Evolutionary conservation across 129 eudicot genomes (phyloP), one percentile per base, ranked within the genome.

Genomic region (Mikania micrantha): DNA sequence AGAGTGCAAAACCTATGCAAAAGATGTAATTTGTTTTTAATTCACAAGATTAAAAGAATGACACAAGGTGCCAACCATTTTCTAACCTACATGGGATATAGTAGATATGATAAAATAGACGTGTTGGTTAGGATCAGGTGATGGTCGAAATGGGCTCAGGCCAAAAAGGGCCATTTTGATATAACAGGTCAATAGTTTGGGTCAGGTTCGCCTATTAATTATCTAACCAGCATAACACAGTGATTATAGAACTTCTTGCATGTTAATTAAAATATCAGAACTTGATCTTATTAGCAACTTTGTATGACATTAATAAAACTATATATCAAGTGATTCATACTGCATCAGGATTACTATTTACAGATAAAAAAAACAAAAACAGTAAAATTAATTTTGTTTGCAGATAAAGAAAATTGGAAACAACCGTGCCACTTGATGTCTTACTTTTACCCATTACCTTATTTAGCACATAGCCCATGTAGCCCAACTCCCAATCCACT

Each of bases 1-100:
- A 69, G 95, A 93, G 82, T 93, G 98, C 77, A 93, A 80, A 72
- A 93, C 85, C 98, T 93, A 50, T 7, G 5, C 48, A 79, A 44
- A 60, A 2, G 66, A 41, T 39, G 39, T 7, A 53, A 19, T 64
- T 40, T 27, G 20, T 12, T 47, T 39, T 66, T 31, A 65, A n/a
- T 24, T 53, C 22, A 74, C 24, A 60, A 47, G 13, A 56, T 36
- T 69, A 54, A 54, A 56, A 40, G n/a, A 2, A 54, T 31, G 35
- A 16, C 17, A 29, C 28, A 66, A 21, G 25, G 9, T 0, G 25
- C 25, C 41, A 6, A 28, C 64, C 56, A 34, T 73, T 32, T 64
- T 74, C 65, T 34, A 44, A 64, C 19, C 19, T 11, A 21, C 21
- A 22, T 36, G 68, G 20, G 36, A 42, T 31, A 45, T 7, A 56